phyloP scores from a whole-genome alignment of 257 asterid species.

The Vinca minor region DNA sequence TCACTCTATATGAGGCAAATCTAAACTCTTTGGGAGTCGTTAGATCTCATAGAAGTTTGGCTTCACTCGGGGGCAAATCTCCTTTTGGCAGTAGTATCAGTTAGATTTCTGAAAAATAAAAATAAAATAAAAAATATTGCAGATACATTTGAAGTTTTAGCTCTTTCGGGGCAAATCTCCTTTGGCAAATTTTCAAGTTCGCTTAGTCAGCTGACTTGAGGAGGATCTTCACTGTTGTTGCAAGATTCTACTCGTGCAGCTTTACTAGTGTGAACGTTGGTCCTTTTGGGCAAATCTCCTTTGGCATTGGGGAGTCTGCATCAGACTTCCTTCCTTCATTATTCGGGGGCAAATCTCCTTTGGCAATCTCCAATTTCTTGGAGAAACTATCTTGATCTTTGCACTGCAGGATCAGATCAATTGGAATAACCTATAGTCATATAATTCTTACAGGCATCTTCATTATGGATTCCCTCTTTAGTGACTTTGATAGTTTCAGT shows the following conservation, averaged over 20 bases:
- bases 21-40: slow-evolving; percentile 25
- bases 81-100: slow-evolving; percentile 51
- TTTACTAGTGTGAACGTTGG: slow-evolving; percentile 18
- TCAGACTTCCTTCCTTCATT: slow-evolving; percentile 21
- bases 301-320: slow-evolving; percentile 57
- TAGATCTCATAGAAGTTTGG: slow-evolving; percentile 19
- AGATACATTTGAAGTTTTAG: slow-evolving; percentile 19
- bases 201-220: slow-evolving; percentile 25
- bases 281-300: slow-evolving; percentile 59
- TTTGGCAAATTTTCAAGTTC: slow-evolving; percentile 44
- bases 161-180: slow-evolving; percentile 50
- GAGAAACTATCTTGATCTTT: slow-evolving; percentile 38
- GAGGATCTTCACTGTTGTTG: slow-evolving; percentile 16
- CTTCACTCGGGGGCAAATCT: slow-evolving; percentile 44
- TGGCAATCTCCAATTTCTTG: slow-evolving; percentile 71
- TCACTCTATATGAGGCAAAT: slow-evolving; percentile 21
- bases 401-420: slow-evolving; percentile 17
- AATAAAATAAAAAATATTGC: slow-evolving; percentile 23
- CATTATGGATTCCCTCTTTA: slow-evolving; percentile 55
- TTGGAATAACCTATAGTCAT: slow-evolving; percentile 4
- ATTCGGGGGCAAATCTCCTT: slow-evolving; percentile 76
- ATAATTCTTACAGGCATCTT: slow-evolving; percentile 19
- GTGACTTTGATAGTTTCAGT: slow-evolving; percentile 62
- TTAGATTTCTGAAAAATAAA: slow-evolving; percentile 28
- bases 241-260: slow-evolving; percentile 13